These are phyloP conservation scores for Tetrahymena malaccensis DNA, from an alignment of 73 alveolate species.

Conservation along the genomic window DNA sequence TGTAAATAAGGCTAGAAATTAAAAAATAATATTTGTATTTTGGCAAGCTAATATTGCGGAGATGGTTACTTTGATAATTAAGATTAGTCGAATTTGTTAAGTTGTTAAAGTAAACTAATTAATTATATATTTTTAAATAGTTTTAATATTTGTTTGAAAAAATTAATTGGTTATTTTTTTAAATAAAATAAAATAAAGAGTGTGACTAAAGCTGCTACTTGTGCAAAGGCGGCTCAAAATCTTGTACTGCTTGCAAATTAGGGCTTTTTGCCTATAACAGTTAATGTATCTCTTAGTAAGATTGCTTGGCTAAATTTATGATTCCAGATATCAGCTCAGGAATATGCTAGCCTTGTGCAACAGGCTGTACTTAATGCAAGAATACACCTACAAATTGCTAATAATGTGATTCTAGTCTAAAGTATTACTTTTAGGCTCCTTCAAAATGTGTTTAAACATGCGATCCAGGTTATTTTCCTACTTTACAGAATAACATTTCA, in stretches of 20 bases:
- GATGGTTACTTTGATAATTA: neutral
- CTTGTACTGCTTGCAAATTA: neutral
- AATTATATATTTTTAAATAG: neutral
- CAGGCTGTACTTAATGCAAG: neutral
- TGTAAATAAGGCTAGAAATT: neutral
- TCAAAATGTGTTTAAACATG: neutral
- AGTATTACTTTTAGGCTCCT: neutral
- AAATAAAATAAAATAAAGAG: neutral
- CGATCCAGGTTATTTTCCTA: neutral
- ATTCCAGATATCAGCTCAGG: neutral
- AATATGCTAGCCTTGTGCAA: neutral
- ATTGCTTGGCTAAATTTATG: neutral
- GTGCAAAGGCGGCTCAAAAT: neutral
- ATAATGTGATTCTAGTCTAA: neutral
- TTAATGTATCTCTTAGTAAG: neutral
- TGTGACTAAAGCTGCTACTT: neutral
- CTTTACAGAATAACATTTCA: neutral
- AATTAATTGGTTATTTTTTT: too few species aligned
- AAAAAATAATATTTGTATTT: neutral
- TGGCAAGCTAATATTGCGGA: neutral
- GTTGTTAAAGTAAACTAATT: neutral
- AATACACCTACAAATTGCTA: neutral
- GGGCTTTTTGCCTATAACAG: neutral
- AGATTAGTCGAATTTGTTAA: neutral
- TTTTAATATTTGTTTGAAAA: neutral